Conservation (phyloP, 345 rosid species). For the Boechera stricta region DNA sequence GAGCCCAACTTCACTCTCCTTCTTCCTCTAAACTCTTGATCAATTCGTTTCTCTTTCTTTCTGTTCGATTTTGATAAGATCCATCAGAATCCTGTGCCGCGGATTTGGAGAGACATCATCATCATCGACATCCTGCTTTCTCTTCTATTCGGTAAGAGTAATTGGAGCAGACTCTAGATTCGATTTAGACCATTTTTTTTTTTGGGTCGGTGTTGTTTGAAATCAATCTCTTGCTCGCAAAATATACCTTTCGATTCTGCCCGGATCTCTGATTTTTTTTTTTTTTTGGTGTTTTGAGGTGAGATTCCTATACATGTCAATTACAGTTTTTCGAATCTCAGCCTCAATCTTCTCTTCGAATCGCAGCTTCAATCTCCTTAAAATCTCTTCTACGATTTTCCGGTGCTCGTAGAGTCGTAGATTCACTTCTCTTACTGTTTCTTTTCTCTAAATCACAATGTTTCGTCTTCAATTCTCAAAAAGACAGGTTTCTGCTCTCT, state of each 20-base stretch:
- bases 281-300: background rate
- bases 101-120: background rate
- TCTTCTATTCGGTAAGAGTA: background rate
- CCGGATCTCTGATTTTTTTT: background rate
- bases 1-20: background rate
- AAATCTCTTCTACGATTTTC: background rate
- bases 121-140: background rate
- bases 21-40: background rate
- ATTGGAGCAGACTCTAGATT: background rate
- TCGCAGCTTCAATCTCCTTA: background rate
- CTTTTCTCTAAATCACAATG: background rate
- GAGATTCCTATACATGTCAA: background rate
- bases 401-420: background rate
- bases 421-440: background rate
- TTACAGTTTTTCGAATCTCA: background rate
- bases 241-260: background rate
- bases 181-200: background rate
- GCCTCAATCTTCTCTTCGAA: too few relatives aligned
- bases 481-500: too few relatives aligned
- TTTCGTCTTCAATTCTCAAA: background rate
- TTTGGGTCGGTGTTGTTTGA: background rate
- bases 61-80: background rate
- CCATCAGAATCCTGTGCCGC: background rate
- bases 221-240: background rate
- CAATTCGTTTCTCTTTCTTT: background rate